Conservation (phyloP, 768 basidiomycete genomes). For the Naematelia encephala region DNA sequence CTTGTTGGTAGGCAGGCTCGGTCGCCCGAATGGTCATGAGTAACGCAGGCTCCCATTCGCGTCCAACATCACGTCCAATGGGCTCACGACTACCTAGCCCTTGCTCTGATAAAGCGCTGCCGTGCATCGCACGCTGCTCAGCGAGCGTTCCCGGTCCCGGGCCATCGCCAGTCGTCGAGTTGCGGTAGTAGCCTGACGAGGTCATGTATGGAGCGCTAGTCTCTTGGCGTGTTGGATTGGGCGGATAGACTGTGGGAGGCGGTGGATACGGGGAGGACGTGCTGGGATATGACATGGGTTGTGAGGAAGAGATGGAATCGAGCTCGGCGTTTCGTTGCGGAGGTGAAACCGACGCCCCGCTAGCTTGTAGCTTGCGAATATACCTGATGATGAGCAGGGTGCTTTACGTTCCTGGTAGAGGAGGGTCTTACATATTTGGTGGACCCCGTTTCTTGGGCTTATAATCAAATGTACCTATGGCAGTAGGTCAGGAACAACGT, state of each 20-base stretch:
- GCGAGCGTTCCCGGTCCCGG: slow-evolving; percentile 14
- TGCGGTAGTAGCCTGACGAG: slow-evolving; percentile 1
- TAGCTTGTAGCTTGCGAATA: slow-evolving; percentile 6
- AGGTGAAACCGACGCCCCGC: not conserved
- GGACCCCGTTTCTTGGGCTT: slow-evolving; percentile 91
- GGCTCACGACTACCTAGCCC: not conserved
- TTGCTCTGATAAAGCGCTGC: slow-evolving; percentile 6
- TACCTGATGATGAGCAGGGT: slow-evolving; percentile 17
- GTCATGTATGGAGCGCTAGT: slow-evolving; percentile 1
- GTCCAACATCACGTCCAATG: slow-evolving; percentile 1
- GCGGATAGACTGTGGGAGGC: not conserved
- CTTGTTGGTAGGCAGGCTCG: not conserved
- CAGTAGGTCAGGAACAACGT: not conserved
- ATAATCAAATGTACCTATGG: slow-evolving; percentile 73
- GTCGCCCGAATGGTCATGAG: slow-evolving; percentile 1
- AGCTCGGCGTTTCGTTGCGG: not conserved
- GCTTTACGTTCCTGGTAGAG: not conserved
- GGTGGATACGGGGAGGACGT: not conserved
- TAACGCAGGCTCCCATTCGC: slow-evolving; percentile 4
- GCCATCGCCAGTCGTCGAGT: not conserved
- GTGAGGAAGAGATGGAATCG: not conserved
- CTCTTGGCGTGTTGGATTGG: slow-evolving; percentile 4
- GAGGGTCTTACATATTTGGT: slow-evolving; percentile 66
- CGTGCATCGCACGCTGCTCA: slow-evolving; percentile 8
- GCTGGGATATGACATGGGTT: not conserved